Conservation (phyloP, 1,284 basidiomycete genomes). For the Tremellales sp. region DNA sequence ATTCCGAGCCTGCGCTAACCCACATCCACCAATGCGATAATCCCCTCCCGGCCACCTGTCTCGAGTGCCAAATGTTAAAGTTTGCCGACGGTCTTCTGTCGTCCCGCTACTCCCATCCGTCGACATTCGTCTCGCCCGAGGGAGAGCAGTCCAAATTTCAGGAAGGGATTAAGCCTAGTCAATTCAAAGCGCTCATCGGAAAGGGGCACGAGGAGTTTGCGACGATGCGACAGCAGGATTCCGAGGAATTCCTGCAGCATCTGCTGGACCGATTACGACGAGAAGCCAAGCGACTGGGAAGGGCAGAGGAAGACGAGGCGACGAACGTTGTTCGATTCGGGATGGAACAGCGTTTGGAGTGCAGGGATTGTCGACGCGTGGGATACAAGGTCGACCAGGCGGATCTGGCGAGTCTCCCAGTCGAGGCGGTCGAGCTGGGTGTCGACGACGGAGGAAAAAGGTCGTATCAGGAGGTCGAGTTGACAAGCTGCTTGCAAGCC, state of each 20-base stretch:
- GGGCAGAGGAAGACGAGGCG: constrained; percentile 53
- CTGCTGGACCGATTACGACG: constrained; percentile 67
- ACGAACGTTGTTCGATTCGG: constrained; percentile 77
- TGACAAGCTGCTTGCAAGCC: constrained; percentile 65
- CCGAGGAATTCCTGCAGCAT: constrained; percentile 90
- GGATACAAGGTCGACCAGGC: constrained; percentile 75
- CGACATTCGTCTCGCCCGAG: constrained; percentile 37
- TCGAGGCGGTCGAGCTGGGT: constrained; percentile 61
- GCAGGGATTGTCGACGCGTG: constrained; percentile 77
- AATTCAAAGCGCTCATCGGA: constrained; percentile 86
- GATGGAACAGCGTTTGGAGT: constrained; percentile 81
- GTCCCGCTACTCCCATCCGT: constrained; percentile 79
- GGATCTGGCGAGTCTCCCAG: constrained; percentile 74
- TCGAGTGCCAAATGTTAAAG: constrained; percentile 94
- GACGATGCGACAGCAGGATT: constrained; percentile 96
- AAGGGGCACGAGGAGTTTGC: constrained; percentile 91
- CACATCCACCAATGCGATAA: constrained; percentile 68
- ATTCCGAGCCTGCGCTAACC: constrained; percentile 51
- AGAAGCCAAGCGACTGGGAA: constrained; percentile 57
- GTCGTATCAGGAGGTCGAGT: constrained; percentile 63
- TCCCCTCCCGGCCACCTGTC: constrained; percentile 70
- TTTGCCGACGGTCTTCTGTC: constrained; percentile 88
- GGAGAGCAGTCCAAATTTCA: constrained; percentile 60
- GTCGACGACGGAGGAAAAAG: constrained; percentile 61
- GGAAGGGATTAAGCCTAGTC: constrained; percentile 73